Evolutionary conservation across 1,284 basidiomycete species (phyloP), one percentile per base, ranked within the genome.

Genomic region (Singerocomus inundabilis): DNA sequence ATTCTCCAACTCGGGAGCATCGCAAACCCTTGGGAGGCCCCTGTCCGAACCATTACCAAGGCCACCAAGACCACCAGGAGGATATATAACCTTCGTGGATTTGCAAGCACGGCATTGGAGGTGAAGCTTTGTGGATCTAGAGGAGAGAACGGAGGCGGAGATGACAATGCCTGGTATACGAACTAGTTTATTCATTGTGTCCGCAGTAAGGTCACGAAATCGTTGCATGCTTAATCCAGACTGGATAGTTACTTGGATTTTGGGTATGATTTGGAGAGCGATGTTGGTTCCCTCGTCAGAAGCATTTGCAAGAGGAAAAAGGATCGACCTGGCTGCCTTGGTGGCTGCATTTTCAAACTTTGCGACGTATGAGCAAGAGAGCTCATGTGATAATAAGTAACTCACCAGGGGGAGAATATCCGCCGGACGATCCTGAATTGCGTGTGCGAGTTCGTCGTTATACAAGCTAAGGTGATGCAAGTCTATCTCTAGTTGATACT

Each of bases 151-250:
- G 5, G 95, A 97, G 1, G 97, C 90, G 33, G 95, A 96, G 67
- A 99, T 98, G 65, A 99, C 94, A 62, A 99, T 99, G 30, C 97
- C 97, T 1, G 97, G 97, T 36, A 99, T 83, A 54, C 97, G 88
- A 31, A 99, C 96, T 36, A 99, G 85, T 61, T 92, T 94, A 62
- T 95, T 94, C 77, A 98, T 91, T 26, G 89, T 94, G 59, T 95
- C 83, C 5, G 97, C 96, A 53, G 87, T 89, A 37, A 98, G 81
- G 48, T 97, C 92, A 43, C 97, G 85, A 72, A 99, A 98, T 64
- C 93, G 91, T 54, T 92, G 84, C 72, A 99, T 80, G 70, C 97
- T 97, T 56, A 94, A 80, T 9, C 89, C 89, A 16, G 91, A 94
- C 61, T 82, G 85, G 33, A 99, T 77, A 25, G 90, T 93, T 47